Conservation (phyloP, 2,329 filamentous ascomycete species). For the Teratosphaeriaceae sp. region DNA sequence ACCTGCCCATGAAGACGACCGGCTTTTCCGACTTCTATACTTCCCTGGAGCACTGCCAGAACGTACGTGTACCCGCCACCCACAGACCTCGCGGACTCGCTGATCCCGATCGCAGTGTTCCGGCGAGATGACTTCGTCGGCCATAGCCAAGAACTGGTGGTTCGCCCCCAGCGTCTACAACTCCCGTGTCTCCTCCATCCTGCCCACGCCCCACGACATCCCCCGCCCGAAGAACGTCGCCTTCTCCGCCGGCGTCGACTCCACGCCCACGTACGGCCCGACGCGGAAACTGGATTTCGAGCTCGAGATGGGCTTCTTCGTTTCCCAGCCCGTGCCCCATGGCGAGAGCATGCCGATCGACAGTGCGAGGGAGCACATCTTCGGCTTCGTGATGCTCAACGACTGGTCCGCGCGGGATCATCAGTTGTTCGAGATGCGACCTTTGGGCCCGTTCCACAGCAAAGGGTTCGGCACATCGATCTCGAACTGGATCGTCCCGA, state of each 20-base stretch:
- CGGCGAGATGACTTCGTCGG: conserved; percentile 33
- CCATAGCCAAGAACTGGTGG: conserved; percentile 32
- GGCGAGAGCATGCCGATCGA: conserved; percentile 35
- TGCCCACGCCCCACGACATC: conserved; percentile 27
- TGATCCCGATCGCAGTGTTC: conserved; percentile 29
- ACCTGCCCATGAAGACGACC: conserved; percentile 50
- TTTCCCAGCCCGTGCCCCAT: conserved; percentile 35
- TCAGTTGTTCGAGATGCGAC: conserved; percentile 55
- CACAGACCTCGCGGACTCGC: too few relatives aligned
- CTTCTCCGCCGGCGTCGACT: conserved; percentile 21
- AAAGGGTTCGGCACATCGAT: conserved; percentile 57
- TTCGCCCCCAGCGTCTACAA: conserved; percentile 34
- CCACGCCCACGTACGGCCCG: conserved; percentile 36
- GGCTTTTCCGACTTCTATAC: conserved; percentile 56
- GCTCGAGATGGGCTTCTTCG: conserved; percentile 42
- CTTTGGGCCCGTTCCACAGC: conserved; percentile 54
- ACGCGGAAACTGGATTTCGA: conserved; percentile 42
- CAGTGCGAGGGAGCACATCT: conserved; percentile 49
- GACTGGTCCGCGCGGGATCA: conserved; percentile 56
- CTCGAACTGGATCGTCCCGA: conserved; percentile 55
- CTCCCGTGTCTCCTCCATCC: conserved; percentile 30
- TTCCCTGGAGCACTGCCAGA: conserved; percentile 47
- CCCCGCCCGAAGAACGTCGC: conserved; percentile 43
- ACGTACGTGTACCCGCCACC: conserved; percentile 39
- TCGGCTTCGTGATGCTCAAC: conserved; percentile 57